Evolutionary conservation across 163 green algal species (phyloP), one percentile per base, ranked within the genome.

Genomic region (Trebouxia gelatinosa): DNA sequence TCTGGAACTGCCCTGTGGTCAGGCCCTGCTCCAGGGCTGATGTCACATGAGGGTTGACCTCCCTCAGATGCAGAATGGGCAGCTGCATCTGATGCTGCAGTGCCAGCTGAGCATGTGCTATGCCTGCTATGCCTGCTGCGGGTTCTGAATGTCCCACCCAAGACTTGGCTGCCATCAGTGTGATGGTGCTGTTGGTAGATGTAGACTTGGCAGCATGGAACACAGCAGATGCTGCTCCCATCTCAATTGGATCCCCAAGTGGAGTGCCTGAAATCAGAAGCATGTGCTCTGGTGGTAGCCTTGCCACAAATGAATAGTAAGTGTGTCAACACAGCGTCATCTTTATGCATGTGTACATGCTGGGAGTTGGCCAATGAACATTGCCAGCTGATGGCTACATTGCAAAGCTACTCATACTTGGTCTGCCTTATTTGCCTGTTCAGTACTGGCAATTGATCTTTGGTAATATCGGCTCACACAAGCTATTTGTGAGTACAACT

Each of bases 191-290:
- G 17, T 0, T 26, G 19, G 19, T 0, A 37, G 64, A 32, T 4
- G 35, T 28, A 3, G 37, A 16, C 37, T 51, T 72, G 19, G 64
- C 23, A 23, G 50, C 83, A 29, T 80, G 61, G 29, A 89, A 86
- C 16, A 92, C 86, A 0, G 86, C 87, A 11, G 77, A 77, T 7
- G 85, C 84, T 2, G 93, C 92, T 5, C 91, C 91, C 19, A 96
- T 54, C 82, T 97, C 93, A 72, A 97, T 97, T 28, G 92, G 92
- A 80, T 95, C 90, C 67, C 93, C 93, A 68, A 97, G 83, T 6
- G 89, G 82, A 9, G 92, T 97, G 64, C 90, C 64, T 72, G 64
- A 28, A 72, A 23, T 6, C 2, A 35, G 19, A 16, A 29, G 1
- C 5, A 93, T 16, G 92, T 96, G 62, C 92, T 90, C 46, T 96